These are phyloP conservation scores for Pontederia paniculata DNA, from an alignment of 176 grass and related monocot genomes.

Conservation along the genomic window DNA sequence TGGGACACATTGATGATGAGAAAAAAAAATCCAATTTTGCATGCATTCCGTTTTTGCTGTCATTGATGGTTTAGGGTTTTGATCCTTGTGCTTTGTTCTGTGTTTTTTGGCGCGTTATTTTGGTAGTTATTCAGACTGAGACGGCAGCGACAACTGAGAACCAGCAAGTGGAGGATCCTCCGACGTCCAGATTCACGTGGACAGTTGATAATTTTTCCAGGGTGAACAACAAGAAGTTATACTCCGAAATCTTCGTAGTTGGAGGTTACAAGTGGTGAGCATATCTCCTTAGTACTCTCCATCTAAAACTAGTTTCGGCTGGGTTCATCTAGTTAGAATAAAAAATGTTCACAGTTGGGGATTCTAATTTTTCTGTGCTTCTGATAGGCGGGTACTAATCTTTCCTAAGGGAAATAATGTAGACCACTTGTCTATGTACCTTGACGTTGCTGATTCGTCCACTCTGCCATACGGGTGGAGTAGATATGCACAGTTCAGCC, in stretches of 20 bases:
- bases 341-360: background rate
- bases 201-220: slow-evolving; percentile 36
- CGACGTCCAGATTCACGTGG: slow-evolving; percentile 53
- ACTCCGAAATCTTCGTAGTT: slow-evolving; percentile 41
- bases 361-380: slow-evolving; percentile 13
- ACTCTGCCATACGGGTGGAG: slow-evolving; percentile 44
- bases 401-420: slow-evolving; percentile 59
- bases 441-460: slow-evolving; percentile 52
- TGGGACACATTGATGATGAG: background rate
- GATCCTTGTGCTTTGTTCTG: background rate
- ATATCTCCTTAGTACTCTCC: slow-evolving; percentile 7
- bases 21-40: background rate
- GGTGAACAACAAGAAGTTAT: slow-evolving; percentile 25
- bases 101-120: slow-evolving; percentile 10
- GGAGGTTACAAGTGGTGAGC: slow-evolving; percentile 55
- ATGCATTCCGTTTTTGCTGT: background rate
- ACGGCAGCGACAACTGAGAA: slow-evolving; percentile 21
- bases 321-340: background rate
- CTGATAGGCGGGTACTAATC: slow-evolving; percentile 47
- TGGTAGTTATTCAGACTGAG: slow-evolving; percentile 25
- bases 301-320: background rate
- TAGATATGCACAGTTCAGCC: slow-evolving; percentile 56
- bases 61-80: background rate
- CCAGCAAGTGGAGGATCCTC: slow-evolving; percentile 34
- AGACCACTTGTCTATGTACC: slow-evolving; percentile 50